These are phyloP conservation scores for Calcarisporium arbuscula DNA, from an alignment of 2,329 filamentous ascomycete genomes.

Conservation along the genomic window DNA sequence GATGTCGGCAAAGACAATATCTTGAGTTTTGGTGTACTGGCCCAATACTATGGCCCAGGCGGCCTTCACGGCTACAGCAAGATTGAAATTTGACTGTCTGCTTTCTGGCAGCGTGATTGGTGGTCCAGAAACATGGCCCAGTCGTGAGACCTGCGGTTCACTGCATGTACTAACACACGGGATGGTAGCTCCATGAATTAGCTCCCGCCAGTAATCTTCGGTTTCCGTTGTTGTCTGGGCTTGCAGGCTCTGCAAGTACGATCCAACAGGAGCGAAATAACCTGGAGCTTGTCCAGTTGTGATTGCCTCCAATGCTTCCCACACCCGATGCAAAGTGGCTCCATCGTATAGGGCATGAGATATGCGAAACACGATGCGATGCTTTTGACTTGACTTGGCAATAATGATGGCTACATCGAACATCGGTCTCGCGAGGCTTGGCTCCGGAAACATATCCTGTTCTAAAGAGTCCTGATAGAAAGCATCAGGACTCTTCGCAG, in stretches of 20 bases:
- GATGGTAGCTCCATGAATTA: slow-evolving; percentile 1
- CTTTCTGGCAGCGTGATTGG: not conserved
- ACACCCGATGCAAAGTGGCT: not conserved
- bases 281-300: not conserved
- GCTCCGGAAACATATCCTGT: slow-evolving; percentile 1
- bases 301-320: not conserved
- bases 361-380: not conserved
- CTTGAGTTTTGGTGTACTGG: not conserved
- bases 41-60: not conserved
- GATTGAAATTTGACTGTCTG: not conserved
- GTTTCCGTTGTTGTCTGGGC: not conserved
- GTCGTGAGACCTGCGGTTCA: too few relatives aligned
- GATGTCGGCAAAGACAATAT: slow-evolving; percentile 8
- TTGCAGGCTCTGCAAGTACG: not conserved
- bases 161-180: too few relatives aligned
- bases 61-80: not conserved
- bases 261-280: not conserved
- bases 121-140: too few relatives aligned
- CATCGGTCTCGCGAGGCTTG: not conserved
- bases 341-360: slow-evolving; percentile 2
- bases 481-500: too few relatives aligned
- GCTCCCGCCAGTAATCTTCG: not conserved
- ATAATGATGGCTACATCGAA: slow-evolving; percentile 2
- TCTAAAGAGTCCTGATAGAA: too few relatives aligned
- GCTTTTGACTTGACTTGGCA: not conserved